These are phyloP conservation scores for Salix viminalis DNA, from an alignment of 345 rosid species.

Conservation along the genomic window DNA sequence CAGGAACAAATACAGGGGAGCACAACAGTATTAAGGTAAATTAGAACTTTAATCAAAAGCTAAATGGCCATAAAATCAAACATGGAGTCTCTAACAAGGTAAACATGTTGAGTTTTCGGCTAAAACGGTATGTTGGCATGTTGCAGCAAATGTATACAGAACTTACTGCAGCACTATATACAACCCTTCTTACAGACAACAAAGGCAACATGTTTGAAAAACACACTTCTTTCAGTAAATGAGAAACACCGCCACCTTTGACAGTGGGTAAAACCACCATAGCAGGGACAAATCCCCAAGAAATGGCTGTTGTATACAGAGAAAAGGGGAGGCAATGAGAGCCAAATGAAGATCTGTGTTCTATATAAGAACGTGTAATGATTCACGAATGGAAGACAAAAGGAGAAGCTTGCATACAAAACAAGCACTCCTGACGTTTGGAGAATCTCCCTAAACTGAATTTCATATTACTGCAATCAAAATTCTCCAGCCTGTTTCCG, in stretches of 20 bases:
- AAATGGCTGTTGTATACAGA: background rate
- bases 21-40: background rate
- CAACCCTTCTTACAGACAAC: background rate
- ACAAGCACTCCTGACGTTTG: background rate
- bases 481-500: background rate
- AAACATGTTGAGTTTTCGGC: background rate
- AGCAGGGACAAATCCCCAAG: background rate
- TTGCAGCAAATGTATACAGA: background rate
- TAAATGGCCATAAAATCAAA: too few species aligned
- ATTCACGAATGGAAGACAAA: background rate
- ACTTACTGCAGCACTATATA: too few species aligned
- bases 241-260: background rate
- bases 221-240: background rate
- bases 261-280: background rate
- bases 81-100: background rate
- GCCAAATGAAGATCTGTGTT: background rate
- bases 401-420: background rate
- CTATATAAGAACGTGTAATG: background rate
- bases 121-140: background rate
- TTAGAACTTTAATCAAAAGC: background rate
- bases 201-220: background rate
- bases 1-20: background rate
- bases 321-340: background rate
- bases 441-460: background rate
- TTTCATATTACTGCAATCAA: background rate